A percentile compares a stretch with the other conserved stretches of the same genome.
These are phyloP conservation scores for Ailanthus altissimus DNA, from an alignment of 345 rosid species.

Conservation along the genomic window DNA sequence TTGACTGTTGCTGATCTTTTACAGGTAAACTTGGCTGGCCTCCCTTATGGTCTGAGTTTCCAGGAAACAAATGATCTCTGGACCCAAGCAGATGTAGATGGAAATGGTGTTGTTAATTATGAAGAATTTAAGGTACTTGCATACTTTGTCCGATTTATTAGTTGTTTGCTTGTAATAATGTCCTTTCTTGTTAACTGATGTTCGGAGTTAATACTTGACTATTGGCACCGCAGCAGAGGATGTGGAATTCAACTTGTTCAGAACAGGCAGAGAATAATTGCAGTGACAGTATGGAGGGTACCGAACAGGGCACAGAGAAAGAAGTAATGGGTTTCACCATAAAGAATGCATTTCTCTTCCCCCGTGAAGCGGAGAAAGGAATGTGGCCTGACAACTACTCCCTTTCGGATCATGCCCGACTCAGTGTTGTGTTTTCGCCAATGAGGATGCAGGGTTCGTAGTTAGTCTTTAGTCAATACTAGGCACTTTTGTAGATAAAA, in stretches of 20 bases:
- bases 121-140: conserved; percentile 61
- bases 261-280: conserved; percentile 30
- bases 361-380: conserved; percentile 88
- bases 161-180: not conserved
- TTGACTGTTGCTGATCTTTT: conserved; percentile 21
- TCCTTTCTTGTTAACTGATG: not conserved
- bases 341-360: conserved; percentile 77
- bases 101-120: conserved; percentile 60
- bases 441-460: conserved; percentile 59
- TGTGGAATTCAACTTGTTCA: conserved; percentile 41
- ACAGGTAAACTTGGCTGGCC: conserved; percentile 60
- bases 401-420: conserved; percentile 90
- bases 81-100: conserved; percentile 58
- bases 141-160: not conserved
- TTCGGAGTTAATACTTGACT: not conserved
- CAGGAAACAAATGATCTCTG: conserved; percentile 64
- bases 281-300: conserved; percentile 28
- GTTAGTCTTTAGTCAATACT: not conserved
- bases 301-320: conserved; percentile 21
- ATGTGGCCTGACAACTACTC: conserved; percentile 85
- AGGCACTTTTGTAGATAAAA: conserved; percentile 16
- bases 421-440: conserved; percentile 80
- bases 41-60: conserved; percentile 61
- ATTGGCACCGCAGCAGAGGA: conserved; percentile 32
- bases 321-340: conserved; percentile 70